Conservation (phyloP, 2,329 filamentous ascomycete genomes). For the Penicillium sclerotigenum region DNA sequence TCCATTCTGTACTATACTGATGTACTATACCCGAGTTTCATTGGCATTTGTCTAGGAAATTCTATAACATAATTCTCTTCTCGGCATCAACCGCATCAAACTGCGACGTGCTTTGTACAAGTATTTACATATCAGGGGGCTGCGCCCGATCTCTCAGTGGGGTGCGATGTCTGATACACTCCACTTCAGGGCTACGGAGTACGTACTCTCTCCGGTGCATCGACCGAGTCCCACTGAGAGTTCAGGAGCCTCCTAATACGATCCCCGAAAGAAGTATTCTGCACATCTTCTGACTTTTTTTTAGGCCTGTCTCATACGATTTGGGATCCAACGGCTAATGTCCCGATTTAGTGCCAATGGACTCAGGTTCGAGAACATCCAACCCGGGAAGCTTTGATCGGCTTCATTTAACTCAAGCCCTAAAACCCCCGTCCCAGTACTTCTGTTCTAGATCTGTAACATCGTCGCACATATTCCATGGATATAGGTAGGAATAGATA, state of each 20-base stretch:
- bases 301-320: not conserved
- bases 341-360: not conserved
- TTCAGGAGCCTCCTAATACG: not conserved
- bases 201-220: not conserved
- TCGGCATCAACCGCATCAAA: not conserved
- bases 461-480: not conserved
- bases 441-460: not conserved
- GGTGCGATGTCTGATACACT: not conserved
- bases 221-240: not conserved
- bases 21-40: slow-evolving; percentile 1
- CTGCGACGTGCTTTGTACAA: not conserved
- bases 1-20: not conserved
- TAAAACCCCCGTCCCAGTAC: not conserved
- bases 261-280: too few relatives aligned
- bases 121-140: not conserved
- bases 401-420: not conserved
- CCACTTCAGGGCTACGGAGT: not conserved
- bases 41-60: not conserved
- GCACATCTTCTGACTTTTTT: not conserved
- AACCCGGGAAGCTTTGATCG: not conserved
- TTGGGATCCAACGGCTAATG: not conserved
- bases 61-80: not conserved
- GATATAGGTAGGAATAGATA: not conserved
- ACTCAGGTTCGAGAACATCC: not conserved
- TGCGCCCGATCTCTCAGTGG: not conserved